phyloP scores from a whole-genome alignment of 2,329 filamentous ascomycete species.

The Hypoxylon sp. region DNA sequence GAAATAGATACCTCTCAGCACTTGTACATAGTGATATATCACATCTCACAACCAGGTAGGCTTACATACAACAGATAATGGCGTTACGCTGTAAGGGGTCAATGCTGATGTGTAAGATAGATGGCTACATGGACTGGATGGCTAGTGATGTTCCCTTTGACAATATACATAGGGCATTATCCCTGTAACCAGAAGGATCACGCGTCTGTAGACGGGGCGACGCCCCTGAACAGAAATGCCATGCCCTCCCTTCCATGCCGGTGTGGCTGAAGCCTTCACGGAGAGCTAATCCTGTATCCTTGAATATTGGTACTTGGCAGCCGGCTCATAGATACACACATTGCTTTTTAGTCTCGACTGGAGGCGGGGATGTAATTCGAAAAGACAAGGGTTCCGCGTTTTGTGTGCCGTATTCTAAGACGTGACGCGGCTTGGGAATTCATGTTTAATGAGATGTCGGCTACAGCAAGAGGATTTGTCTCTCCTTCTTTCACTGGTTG shows the following conservation, averaged over 20 bases:
- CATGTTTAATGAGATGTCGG: neutral
- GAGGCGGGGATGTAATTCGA: neutral
- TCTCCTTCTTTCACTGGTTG: neutral
- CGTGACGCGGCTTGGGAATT: conserved; percentile 2
- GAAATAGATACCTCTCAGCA: neutral
- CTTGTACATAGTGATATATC: conserved; percentile 17
- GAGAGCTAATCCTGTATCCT: conserved; percentile 6
- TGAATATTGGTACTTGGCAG: conserved; percentile 8
- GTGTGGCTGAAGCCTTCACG: neutral
- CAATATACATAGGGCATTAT: neutral
- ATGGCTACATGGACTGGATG: neutral
- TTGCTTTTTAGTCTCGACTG: conserved; percentile 21
- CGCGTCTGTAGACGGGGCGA: neutral
- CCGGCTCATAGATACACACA: neutral
- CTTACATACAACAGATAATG: neutral
- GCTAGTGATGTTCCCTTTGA: neutral
- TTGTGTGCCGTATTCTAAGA: conserved; percentile 3
- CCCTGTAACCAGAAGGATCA: neutral
- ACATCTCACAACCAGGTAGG: conserved; percentile 3
- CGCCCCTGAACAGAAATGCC: neutral
- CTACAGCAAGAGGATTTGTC: neutral
- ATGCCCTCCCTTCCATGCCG: neutral
- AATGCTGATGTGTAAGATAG: neutral
- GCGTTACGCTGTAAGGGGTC: conserved; percentile 8
- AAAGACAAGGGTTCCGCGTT: conserved; percentile 16